Evolutionary conservation across 371 early-diverging fungal species (phyloP), one percentile per base, ranked within the genome.

Genomic region (Mortierella sp.): DNA sequence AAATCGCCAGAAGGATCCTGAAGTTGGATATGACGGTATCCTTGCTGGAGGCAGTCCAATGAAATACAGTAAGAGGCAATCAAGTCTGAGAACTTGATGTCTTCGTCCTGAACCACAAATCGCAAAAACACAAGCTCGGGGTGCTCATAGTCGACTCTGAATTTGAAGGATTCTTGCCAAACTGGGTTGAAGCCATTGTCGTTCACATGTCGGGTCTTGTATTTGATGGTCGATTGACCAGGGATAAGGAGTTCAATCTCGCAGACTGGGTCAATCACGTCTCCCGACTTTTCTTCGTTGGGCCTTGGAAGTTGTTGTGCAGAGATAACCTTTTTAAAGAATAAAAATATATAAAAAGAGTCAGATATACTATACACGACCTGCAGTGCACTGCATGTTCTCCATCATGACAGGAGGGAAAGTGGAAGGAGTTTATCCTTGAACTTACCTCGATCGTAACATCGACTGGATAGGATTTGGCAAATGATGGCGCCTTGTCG

Each of bases 301-400:
- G 90, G 85, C 51, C 87, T 85, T 14, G 89, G 89, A 15, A 91
- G 81, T 47, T 90, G 89, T 60, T 91, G 90, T 1, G 82, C 91
- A 18, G 87, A 87, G 21, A 92, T 87, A 37, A 90, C 60, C 85
- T n/a, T n/a, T n/a, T n/a, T 87, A 70, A 26, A 46, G 1, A 60
- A n/a, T 25, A 29, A 15, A 15, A 9, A 37, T 5, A 9, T 9
- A 9, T 9, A 37, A 9, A 9, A 37, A 37, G 9, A 5, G 5
- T 37, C 9, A 9, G 37, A 5, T 37, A 37, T 37, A 3, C 9
- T 37, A 37, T 37, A 9, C 37, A 9, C 37, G 37, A 9, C 3
- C 9, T 37, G 9, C 37, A 37, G 37, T 5, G 37, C 37, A 9
- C 37, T 37, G 37, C n/a, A n/a, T n/a, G n/a, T n/a, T n/a, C n/a